Base-by-base conservation (phyloP, 2,329 filamentous ascomycete species). In the Biscogniauxia mediterranea region DNA sequence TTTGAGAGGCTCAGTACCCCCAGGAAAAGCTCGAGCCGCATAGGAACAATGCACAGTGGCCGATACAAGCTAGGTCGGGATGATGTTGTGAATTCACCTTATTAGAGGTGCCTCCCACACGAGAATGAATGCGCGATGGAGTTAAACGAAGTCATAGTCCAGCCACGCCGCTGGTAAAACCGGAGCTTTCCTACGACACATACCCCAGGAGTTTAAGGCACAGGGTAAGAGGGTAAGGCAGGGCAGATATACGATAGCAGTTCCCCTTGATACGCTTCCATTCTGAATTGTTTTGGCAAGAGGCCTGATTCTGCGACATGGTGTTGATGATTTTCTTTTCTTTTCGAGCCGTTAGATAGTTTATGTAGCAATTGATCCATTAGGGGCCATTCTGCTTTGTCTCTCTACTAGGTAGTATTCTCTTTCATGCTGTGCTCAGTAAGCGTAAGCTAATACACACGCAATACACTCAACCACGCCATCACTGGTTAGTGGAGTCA, bases 81-180 rank as follows among this genome's bases (percentile, higher is more conserved):
- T 51, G 92, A 96, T 60, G 88, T 97, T 68, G 94, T 98, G 23
- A 89, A 96, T 71, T 83, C 84, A 42, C 82, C 84, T 13, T 88
- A 83, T 69, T 88, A 74, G 73, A 42, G 52, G 20, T 32, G 19
- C 28, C 17, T 28, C n/a, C 55, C 9, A 8, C 20, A 19, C 15
- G 25, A 42, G 25, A 49, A 20, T 23, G 20, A 52, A 49, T 60
- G 26, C 25, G 21, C 21, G 50, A 28, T 57, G n/a, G 54, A 17
- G 46, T 21, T 32, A 25, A 53, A 53, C 26, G 17, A 49, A 23
- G 55, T 53, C 49, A 60, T 58, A 57, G 57, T 46, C 38, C 15
- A n/a, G 17, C 11, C 38, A n/a, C 17, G 38, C 17, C 17, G 38
- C 15, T 17, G 38, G 13, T 46, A 11, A 11, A 11, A 46, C 38